Evolutionary conservation across 2,329 filamentous ascomycete genomes (phyloP), one percentile per base, ranked within the genome.

Genomic region (Claviceps capensis): DNA sequence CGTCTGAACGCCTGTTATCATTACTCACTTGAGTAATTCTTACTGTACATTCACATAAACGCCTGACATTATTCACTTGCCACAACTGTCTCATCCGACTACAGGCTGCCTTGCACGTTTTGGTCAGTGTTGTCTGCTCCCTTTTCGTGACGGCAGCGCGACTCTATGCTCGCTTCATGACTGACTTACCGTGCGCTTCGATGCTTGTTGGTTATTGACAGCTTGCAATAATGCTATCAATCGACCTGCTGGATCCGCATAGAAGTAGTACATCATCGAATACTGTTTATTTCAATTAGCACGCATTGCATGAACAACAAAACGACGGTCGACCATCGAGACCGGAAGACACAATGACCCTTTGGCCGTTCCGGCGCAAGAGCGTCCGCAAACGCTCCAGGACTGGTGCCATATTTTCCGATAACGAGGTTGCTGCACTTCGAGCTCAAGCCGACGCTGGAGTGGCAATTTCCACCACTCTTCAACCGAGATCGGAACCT

Each of bases 281-380:
- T 19, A 46, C 19, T 23, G 45, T 47, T 13, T 11, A 14, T 11
- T 40, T 26, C 2, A 50, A 52, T 34, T 53, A 50, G 50, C 53
- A 5, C 48, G 19, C 44, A 34, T 48, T 41, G 45, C 45, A 36
- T 13, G 8, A 14, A 43, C n/a, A 45, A n/a, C 9, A 8, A 22
- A 4, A 38, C 23, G 13, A 22, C 45, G 9, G 30, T 8, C 4
- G 30, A 45, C 41, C 19, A 26, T 26, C 30, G 50, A 41, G 13
- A 42, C 17, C 9, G n/a, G 14, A 14, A 42, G 11, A 22, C 44
- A 66, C 56, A 52, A 91, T 91, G 86, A 81, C 83, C 65, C 72
- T 90, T 68, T 94, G 88, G 88, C 86, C 83, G 55, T 95, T 94
- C 69, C 77, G 83, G 68, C 82, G 84, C 63, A 83, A 77, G 70